Conservation (phyloP, 768 basidiomycete species). For the Suillus subaureus region DNA sequence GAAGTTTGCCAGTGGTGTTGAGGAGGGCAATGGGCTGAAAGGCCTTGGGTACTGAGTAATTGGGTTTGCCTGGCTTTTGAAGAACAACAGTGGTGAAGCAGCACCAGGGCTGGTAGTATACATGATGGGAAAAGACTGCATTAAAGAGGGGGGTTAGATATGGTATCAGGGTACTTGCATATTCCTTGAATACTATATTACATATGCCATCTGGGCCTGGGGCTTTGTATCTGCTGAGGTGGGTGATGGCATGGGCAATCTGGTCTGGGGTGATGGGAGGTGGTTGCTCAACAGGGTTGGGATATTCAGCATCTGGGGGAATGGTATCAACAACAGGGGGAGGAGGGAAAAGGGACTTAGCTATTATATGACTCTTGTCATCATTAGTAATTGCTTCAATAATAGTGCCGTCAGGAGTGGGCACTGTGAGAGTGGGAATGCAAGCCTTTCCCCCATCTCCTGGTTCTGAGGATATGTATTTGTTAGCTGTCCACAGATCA, state of each 20-base stretch:
- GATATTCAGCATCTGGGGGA: conserved; percentile 6
- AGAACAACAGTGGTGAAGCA: conserved; percentile 33
- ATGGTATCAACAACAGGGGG: not conserved
- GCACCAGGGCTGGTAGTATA: conserved; percentile 21
- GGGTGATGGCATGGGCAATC: not conserved
- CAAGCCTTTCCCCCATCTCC: accelerated
- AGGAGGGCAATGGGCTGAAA: conserved; percentile 42
- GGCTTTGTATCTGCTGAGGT: conserved; percentile 21
- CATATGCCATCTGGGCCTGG: conserved; percentile 27
- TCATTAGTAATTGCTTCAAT: too few species aligned
- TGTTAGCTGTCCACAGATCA: conserved; percentile 11
- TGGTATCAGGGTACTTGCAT: conserved; percentile 6
- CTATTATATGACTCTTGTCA: too few species aligned
- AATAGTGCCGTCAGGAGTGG: too few species aligned
- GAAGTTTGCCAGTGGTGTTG: conserved; percentile 33
- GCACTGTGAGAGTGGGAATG: not conserved
- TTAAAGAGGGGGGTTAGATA: conserved; percentile 16
- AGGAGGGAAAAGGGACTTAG: conserved; percentile 26
- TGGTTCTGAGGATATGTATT: conserved; percentile 1
- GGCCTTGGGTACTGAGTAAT: conserved; percentile 37
- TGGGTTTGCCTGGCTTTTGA: conserved; percentile 35
- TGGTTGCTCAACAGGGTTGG: not conserved
- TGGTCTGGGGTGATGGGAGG: conserved; percentile 16
- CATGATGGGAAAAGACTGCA: conserved; percentile 11
- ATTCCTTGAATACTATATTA: conserved; percentile 23